phyloP scores from a whole-genome alignment of 768 basidiomycete species.

The Lentinula aciculospora region DNA sequence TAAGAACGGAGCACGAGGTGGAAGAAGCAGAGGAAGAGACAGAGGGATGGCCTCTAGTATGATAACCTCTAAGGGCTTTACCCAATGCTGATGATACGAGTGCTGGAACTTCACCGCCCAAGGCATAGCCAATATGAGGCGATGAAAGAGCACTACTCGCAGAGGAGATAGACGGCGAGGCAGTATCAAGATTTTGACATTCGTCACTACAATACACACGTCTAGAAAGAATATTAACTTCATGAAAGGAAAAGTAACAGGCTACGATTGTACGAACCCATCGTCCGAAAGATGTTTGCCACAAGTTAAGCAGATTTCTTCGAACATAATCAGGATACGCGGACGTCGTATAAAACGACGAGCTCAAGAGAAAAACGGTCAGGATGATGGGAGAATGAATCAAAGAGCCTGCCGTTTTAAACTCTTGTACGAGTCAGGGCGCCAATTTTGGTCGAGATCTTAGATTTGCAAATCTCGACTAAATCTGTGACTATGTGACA shows the following conservation, averaged over 20 bases:
- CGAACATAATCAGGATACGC: constrained; percentile 48
- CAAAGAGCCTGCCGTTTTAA: not conserved
- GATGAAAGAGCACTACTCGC: constrained; percentile 67
- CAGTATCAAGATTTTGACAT: constrained; percentile 56
- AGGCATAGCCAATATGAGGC: constrained; percentile 48
- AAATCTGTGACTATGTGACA: not conserved
- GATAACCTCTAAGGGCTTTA: constrained; percentile 41
- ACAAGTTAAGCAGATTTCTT: constrained; percentile 73
- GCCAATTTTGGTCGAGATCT: not conserved
- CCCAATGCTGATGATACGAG: constrained; percentile 66
- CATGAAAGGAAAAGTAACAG: constrained; percentile 12
- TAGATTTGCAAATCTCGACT: not conserved
- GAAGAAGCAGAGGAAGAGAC: constrained; percentile 60
- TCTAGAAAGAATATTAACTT: constrained; percentile 26
- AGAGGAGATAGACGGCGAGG: constrained; percentile 63
- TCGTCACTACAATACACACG: constrained; percentile 68
- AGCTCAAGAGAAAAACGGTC: not conserved
- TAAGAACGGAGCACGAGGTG: constrained; percentile 58
- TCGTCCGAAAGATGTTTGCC: constrained; percentile 60
- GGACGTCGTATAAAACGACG: constrained; percentile 5
- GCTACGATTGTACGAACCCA: constrained; percentile 41
- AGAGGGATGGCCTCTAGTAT: constrained; percentile 43
- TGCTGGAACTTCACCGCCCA: constrained; percentile 58
- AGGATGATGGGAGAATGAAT: constrained; percentile 5
- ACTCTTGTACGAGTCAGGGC: not conserved